Evolutionary conservation across 495 filamentous ascomycete species (phyloP).

Genomic region (Neurospora africana): DNA sequence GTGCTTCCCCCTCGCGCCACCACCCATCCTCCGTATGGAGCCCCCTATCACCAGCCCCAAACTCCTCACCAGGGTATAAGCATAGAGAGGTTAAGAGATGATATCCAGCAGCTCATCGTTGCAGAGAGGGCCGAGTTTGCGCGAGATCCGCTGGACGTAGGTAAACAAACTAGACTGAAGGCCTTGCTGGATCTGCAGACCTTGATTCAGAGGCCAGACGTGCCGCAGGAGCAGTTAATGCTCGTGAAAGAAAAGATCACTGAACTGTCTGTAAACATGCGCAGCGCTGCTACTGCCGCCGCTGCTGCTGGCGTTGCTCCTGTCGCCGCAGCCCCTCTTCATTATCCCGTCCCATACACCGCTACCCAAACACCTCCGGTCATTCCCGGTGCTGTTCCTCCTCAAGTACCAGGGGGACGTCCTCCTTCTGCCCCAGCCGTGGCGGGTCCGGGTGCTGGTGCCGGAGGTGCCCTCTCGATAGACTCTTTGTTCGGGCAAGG

Average conservation of each 20-base stretch:
- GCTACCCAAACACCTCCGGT: constrained; percentile 18
- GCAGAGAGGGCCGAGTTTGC: constrained; percentile 60
- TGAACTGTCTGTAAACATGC: constrained; percentile 49
- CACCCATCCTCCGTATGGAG: constrained; percentile 22
- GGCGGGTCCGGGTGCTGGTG: constrained; percentile 14
- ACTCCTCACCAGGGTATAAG: constrained; percentile 36
- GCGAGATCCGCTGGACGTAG: constrained; percentile 58
- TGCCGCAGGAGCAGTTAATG: constrained; percentile 70
- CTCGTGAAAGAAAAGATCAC: constrained; percentile 70
- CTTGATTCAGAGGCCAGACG: constrained; percentile 65
- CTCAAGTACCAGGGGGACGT: constrained; percentile 17
- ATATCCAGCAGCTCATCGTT: constrained; percentile 66
- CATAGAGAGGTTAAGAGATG: constrained; percentile 66
- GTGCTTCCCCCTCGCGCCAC: constrained; percentile 19
- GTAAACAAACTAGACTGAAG: constrained; percentile 66
- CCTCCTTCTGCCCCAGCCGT: constrained; percentile 15
- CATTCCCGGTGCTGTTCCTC: constrained; percentile 6
- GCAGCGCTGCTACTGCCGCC: constrained; percentile 18
- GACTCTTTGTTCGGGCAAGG: constrained; percentile 43
- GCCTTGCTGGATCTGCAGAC: constrained; percentile 78
- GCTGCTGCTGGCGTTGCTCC: not conserved
- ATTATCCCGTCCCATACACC: constrained; percentile 8
- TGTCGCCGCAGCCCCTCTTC: constrained; percentile 15
- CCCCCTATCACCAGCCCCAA: constrained; percentile 18
- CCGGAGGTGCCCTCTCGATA: constrained; percentile 27